Base-by-base conservation (phyloP, 345 rosid species). In the Eucalyptus urophylla region DNA sequence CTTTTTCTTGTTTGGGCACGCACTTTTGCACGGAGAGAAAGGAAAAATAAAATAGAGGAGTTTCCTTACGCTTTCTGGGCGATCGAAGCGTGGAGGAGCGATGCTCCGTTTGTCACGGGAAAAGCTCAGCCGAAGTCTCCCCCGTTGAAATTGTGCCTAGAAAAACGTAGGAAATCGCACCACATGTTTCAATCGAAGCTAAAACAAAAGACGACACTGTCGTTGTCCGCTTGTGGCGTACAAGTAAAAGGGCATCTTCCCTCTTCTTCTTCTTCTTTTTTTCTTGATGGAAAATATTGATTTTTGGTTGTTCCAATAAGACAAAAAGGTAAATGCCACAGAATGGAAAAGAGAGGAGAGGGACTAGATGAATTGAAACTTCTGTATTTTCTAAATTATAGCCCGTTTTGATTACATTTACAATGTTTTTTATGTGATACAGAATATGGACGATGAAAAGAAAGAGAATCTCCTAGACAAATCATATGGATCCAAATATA, bases 211-310 rank as follows among this genome's bases (percentile, higher is more conserved):
- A 15, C 43, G 80, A 31, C 6, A 16, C 43, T 4, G 12, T 31
- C 80, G 40, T 67, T 10, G 22, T 31, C 80, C 22, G 6, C 19
- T 16, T 14, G 72, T 7, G 37, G 33, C 9, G 76, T 16, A n/a
- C 76, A 31, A 67, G 40, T 31, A 67, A 13, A 56, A 56, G 76
- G 40, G 76, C 76, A n/a, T 67, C 76, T 67, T n/a, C 10, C 37
- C 76, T 14, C 62, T 24, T 49, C 1, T 13, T 49, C 0, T 16
- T 7, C 1, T 4, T 8, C 4, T 22, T 56, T 22, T 56, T 19
- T 1, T 21, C 25, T 11, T 19, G 14, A 11, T 11, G 47, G 43
- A 21, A 72, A n/a, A 3, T 10, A 37, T 19, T 19, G 45, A 5
- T 37, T 22, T 19, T 19, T 11, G 12, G 44, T 69, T 17, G 37